Conservation (phyloP, 2,329 filamentous ascomycete species). For the Cadophora luteo-olivacea region DNA sequence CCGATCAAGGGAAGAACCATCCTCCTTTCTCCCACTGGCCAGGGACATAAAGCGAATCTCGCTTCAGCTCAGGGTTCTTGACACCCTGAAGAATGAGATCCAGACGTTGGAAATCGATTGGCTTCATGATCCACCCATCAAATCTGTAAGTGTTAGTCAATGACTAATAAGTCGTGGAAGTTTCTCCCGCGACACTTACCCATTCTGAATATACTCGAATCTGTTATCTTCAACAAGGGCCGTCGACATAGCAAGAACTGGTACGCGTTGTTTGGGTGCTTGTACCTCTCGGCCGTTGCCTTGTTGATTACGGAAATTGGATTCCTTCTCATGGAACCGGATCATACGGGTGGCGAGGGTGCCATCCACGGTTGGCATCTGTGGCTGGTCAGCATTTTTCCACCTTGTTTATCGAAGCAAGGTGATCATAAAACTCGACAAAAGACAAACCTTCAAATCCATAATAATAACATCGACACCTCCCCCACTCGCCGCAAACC, state of each 20-base stretch:
- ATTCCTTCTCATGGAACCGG: slow-evolving; percentile 33
- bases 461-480: slow-evolving; percentile 39
- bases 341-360: slow-evolving; percentile 37
- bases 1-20: slow-evolving; percentile 36
- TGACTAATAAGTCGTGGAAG: too few species aligned
- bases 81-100: slow-evolving; percentile 33
- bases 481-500: slow-evolving; percentile 62
- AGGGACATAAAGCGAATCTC: slow-evolving; percentile 26
- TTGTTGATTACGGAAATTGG: slow-evolving; percentile 12
- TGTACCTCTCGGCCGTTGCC: neutral
- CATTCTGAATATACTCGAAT: slow-evolving; percentile 38
- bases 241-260: slow-evolving; percentile 38
- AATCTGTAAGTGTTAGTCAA: too few species aligned
- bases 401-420: too few species aligned
- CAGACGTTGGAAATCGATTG: slow-evolving; percentile 32
- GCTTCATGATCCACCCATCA: slow-evolving; percentile 36
- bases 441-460: slow-evolving; percentile 37
- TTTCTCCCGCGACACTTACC: slow-evolving; percentile 31
- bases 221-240: slow-evolving; percentile 32
- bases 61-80: slow-evolving; percentile 24
- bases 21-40: slow-evolving; percentile 35
- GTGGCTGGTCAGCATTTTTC: neutral
- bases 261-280: slow-evolving; percentile 24
- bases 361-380: slow-evolving; percentile 40
- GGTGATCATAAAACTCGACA: too few species aligned